phyloP scores from a whole-genome alignment of 495 filamentous ascomycete genomes.

The Peziza echinospora region DNA sequence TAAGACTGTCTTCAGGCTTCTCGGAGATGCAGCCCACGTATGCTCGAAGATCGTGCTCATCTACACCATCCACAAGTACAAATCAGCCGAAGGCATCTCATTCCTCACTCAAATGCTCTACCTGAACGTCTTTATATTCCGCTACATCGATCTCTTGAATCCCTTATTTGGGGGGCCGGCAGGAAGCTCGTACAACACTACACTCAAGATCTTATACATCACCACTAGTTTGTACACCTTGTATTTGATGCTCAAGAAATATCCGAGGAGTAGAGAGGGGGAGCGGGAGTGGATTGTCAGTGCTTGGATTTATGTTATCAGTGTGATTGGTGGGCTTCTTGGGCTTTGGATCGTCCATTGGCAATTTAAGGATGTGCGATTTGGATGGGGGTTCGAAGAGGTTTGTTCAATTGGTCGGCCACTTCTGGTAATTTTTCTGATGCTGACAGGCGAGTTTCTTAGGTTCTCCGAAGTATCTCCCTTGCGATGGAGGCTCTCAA shows the following conservation, averaged over 20 bases:
- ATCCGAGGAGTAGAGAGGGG: slow-evolving; percentile 64
- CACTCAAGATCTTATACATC: slow-evolving; percentile 77
- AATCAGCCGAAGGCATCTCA: slow-evolving; percentile 87
- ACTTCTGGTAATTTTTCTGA: slow-evolving; percentile 5
- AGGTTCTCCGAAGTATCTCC: slow-evolving; percentile 69
- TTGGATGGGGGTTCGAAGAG: slow-evolving; percentile 32
- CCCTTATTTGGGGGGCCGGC: slow-evolving; percentile 26
- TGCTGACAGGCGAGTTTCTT: slow-evolving; percentile 1
- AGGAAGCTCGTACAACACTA: slow-evolving; percentile 36
- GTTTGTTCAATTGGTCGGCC: slow-evolving; percentile 23
- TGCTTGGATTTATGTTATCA: slow-evolving; percentile 33
- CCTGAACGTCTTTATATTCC: slow-evolving; percentile 57
- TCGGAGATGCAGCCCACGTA: slow-evolving; percentile 66
- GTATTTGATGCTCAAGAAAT: slow-evolving; percentile 65
- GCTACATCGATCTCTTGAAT: slow-evolving; percentile 79
- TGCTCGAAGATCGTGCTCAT: slow-evolving; percentile 74
- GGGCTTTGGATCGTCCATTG: background rate
- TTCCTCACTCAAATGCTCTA: slow-evolving; percentile 86
- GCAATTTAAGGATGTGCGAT: too few species aligned
- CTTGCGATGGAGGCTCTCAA: slow-evolving; percentile 77
- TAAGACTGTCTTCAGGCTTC: slow-evolving; percentile 49
- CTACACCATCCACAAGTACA: slow-evolving; percentile 72
- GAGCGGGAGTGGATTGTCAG: slow-evolving; percentile 84
- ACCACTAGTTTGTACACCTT: slow-evolving; percentile 70
- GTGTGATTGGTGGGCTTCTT: slow-evolving; percentile 36